phyloP scores from a whole-genome alignment of 768 basidiomycete species.

The Boletus sp. region DNA sequence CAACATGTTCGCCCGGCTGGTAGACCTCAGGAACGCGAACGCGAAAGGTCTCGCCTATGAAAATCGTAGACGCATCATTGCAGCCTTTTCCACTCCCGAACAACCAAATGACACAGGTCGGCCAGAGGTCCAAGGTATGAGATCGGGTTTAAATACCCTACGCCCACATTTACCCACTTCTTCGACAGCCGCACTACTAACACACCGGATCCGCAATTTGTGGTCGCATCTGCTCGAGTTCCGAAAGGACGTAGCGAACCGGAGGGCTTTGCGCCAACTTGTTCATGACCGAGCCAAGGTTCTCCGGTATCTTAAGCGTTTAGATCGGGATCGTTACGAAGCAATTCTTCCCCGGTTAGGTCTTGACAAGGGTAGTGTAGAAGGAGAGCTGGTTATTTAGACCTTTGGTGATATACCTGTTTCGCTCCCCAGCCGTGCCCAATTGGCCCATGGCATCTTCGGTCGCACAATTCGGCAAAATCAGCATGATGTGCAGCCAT shows the following conservation, averaged over 20 bases:
- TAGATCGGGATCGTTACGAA: slow-evolving; percentile 70
- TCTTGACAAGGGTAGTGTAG: slow-evolving; percentile 74
- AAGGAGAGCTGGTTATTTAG: slow-evolving; percentile 84
- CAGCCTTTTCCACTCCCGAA: slow-evolving; percentile 68
- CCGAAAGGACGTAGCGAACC: slow-evolving; percentile 74
- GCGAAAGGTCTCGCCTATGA: slow-evolving; percentile 83
- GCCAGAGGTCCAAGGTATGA: slow-evolving; percentile 83
- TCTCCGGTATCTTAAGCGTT: slow-evolving; percentile 70
- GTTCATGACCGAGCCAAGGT: slow-evolving; percentile 82
- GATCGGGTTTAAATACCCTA: neutral
- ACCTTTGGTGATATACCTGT: neutral
- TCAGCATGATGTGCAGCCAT: slow-evolving; percentile 9
- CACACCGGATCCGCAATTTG: slow-evolving; percentile 79
- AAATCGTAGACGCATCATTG: slow-evolving; percentile 76
- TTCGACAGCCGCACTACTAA: slow-evolving; percentile 74
- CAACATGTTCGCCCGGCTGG: slow-evolving; percentile 57
- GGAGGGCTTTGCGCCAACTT: slow-evolving; percentile 69
- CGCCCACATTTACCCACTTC: neutral
- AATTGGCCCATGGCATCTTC: neutral
- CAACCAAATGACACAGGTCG: slow-evolving; percentile 75
- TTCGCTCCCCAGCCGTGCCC: neutral
- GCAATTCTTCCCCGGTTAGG: slow-evolving; percentile 67
- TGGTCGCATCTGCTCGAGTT: slow-evolving; percentile 68
- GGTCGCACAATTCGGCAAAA: neutral
- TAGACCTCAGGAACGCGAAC: slow-evolving; percentile 87